A percentile compares a stretch with the other conserved stretches of the same genome.
These are phyloP conservation scores for Ramularia endophylla DNA, from an alignment of 2,329 filamentous ascomycete genomes.

Conservation along the genomic window DNA sequence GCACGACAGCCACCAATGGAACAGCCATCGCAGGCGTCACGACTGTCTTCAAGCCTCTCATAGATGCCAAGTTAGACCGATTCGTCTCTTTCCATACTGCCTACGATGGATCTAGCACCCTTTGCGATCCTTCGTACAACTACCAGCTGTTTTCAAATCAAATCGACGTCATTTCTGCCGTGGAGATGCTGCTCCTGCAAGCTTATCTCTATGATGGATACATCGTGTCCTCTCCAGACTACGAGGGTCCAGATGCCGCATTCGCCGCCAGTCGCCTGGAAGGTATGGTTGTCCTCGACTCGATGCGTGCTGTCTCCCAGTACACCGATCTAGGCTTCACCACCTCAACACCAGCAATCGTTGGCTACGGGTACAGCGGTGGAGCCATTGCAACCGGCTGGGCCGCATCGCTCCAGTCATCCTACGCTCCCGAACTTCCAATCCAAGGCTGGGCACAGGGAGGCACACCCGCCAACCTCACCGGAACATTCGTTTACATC, in stretches of 20 bases:
- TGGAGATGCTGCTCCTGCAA: slow-evolving; percentile 21
- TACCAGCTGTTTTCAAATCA: slow-evolving; percentile 21
- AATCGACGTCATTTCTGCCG: slow-evolving; percentile 16
- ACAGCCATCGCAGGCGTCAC: slow-evolving; percentile 24
- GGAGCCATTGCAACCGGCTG: slow-evolving; percentile 48
- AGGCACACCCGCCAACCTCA: slow-evolving; percentile 41
- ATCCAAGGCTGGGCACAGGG: slow-evolving; percentile 46
- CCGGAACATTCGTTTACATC: slow-evolving; percentile 22
- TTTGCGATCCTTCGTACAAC: slow-evolving; percentile 37
- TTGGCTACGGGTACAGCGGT: slow-evolving; percentile 52
- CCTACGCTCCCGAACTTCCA: slow-evolving; percentile 49
- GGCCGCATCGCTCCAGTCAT: slow-evolving; percentile 46
- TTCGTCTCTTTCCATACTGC: slow-evolving; percentile 28
- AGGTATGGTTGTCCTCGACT: slow-evolving; percentile 40
- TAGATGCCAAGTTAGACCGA: slow-evolving; percentile 17
- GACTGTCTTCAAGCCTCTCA: slow-evolving; percentile 23
- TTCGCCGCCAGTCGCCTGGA: slow-evolving; percentile 32
- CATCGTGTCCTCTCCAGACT: slow-evolving; percentile 37
- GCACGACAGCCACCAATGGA: slow-evolving; percentile 23
- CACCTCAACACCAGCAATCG: slow-evolving; percentile 25
- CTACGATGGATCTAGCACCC: slow-evolving; percentile 32
- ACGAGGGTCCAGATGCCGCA: slow-evolving; percentile 31
- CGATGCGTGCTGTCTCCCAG: slow-evolving; percentile 36
- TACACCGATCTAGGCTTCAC: slow-evolving; percentile 21
- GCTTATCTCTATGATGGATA: slow-evolving; percentile 19